Base-by-base conservation (phyloP, 2,329 filamentous ascomycete genomes). In the Aureobasidium melanogenum region DNA sequence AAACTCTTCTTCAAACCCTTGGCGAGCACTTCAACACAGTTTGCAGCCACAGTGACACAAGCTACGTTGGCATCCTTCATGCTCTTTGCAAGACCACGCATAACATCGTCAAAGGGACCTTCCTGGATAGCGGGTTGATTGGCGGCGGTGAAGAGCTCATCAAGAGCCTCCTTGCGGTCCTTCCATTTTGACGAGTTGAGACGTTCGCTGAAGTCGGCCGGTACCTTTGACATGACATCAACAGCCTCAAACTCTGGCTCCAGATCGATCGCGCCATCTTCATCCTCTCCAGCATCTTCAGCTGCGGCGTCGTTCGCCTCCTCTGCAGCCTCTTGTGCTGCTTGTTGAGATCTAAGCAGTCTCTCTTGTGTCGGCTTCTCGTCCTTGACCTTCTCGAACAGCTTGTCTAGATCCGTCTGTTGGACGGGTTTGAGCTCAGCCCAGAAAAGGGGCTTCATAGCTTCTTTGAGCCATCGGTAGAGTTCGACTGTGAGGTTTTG, bases 31-130 rank as follows among this genome's bases (percentile, higher is more conserved):
- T 97, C 92, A 36, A 97, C 88, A 74, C 93, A 96, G 69, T 95
- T 92, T 2, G 93, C 94, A 6, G 95, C 93, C 65, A 94, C 87
- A 1, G 88, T 94, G 22, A 97, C 94, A 52, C 97, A 94, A 5
- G 90, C 88, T 67, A 99, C 88, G 71, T 99, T 99, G 68, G 95
- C 94, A 68, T 99, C 95, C 75, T 99, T 99, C 94, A 99, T 99
- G 68, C 85, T 91, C 75, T 97, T 99, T 47, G 94, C 93, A 60
- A 97, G 81, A 4, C 85, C 87, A 63, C 89, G 84, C 61, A 89
- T 85, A 66, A 97, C 82, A 68, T 97, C 93, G 71, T 87, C 84
- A 70, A 91, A 97, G 60, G 90, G 88, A 7, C 85, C 89, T 67
- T 97, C 93, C 73, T 96, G 95, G 73, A 99, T 96, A 64, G 88